Evolutionary conservation across 257 asterid genomes (phyloP).

Genomic region (Solanum bulbocastanum): DNA sequence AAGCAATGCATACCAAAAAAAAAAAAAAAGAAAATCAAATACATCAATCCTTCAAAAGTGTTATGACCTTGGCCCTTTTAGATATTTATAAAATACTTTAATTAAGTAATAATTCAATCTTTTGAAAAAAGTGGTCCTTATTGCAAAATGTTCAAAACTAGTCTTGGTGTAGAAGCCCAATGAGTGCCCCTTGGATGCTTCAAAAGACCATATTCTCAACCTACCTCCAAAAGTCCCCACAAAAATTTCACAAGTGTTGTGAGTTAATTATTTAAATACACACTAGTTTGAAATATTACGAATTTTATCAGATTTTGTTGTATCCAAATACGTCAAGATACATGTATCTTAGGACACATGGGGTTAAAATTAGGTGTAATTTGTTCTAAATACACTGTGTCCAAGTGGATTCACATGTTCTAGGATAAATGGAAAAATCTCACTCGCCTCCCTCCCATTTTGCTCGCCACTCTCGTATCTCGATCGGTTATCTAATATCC

Average conservation of each 20-base stretch:
- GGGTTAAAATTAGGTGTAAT: too few relatives aligned
- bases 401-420: too few relatives aligned
- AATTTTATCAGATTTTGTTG: too few relatives aligned
- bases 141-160: neutral
- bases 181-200: neutral
- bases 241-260: too few relatives aligned
- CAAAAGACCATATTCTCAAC: neutral
- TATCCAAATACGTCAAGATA: too few relatives aligned
- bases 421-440: too few relatives aligned
- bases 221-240: neutral
- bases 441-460: too few relatives aligned
- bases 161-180: neutral
- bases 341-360: too few relatives aligned
- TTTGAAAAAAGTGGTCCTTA: neutral
- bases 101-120: neutral
- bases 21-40: neutral
- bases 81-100: neutral
- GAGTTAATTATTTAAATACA: too few relatives aligned
- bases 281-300: rapidly evolving
- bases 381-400: too few relatives aligned
- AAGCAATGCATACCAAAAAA: neutral
- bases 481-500: too few relatives aligned
- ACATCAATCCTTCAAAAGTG: neutral
- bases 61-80: neutral
- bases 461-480: too few relatives aligned